Base-by-base conservation (phyloP, 306 rosid genomes). In the Lithocarpus polystachyus region DNA sequence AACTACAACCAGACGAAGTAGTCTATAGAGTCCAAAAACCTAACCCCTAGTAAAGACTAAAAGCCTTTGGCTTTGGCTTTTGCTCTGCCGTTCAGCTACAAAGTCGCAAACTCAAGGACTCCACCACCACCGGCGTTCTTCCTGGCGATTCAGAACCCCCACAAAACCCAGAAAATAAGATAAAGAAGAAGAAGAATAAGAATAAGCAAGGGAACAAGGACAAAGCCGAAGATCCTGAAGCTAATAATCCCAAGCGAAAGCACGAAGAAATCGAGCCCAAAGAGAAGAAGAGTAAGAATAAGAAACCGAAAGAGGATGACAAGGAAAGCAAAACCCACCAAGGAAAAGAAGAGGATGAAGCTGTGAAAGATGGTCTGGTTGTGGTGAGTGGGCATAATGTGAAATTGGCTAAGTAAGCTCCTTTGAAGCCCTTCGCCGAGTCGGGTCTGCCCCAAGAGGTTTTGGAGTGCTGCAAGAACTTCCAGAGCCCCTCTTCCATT, bases 401-500 rank as follows among this genome's bases (percentile, higher is more conserved):
- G 3, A 72, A 68, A 3, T 92, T 87, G n/a, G 85, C 61, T 1
- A 88, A 88, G 59, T 91, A 89, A 52, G 85, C 86, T 26, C 86
- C 94, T 7, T 28, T 90, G 56, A 84, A 79, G 33, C 78, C 79
- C 23, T 95, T 94, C 29, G 61, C 71, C 11, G 91, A 83, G 57
- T 86, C 99, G 1, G 89, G 84, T 72, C 86, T 95, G 40, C 89
- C 99, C 28, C 89, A 82, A 31, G 88, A 90, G 15, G 94, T 95
- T 11, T 69, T 95, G 60, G 88, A 86, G 78, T 95, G 99, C 81
- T 95, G 99, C 74, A 84, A 83, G 85, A 90, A 87, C 59, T 95
- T 95, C 75, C 86, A 89, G 75, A 90, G 23, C 31, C 99, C 99
- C 12, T 93, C 98, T 5, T 90, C 91, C 70, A 95, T 93, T 84